Conservation (phyloP, 495 filamentous ascomycete species). For the Lichenothelia convexa region DNA sequence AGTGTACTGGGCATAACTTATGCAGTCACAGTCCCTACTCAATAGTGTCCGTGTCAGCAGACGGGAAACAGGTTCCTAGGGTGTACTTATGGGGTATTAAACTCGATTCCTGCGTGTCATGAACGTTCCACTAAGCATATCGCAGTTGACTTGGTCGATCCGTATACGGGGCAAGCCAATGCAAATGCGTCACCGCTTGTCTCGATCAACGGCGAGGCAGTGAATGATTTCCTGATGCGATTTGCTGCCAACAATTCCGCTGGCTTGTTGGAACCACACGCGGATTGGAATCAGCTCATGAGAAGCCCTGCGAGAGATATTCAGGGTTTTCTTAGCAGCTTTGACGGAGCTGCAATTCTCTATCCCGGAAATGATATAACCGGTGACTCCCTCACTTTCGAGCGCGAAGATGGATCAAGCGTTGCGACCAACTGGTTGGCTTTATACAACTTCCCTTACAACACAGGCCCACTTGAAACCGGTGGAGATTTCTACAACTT, state of each 20-base stretch:
- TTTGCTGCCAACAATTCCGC: constrained; percentile 24
- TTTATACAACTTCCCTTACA: constrained; percentile 17
- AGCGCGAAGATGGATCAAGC: constrained; percentile 23
- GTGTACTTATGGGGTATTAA: constrained; percentile 23
- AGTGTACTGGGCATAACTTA: no score
- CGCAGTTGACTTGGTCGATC: no score
- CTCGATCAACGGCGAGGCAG: constrained; percentile 27
- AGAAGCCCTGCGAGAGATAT: constrained; percentile 25
- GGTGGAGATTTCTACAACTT: constrained; percentile 32
- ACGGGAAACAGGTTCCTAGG: constrained; percentile 30
- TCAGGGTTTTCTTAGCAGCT: constrained; percentile 19
- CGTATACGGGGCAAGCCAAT: no score
- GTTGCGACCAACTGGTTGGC: constrained; percentile 19
- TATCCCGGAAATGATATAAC: constrained; percentile 24
- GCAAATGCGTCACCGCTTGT: constrained; percentile 15
- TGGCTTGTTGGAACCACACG: constrained; percentile 28
- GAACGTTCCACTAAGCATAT: no score
- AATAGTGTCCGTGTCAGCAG: constrained; percentile 31
- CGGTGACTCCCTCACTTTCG: constrained; percentile 9
- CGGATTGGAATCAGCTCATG: constrained; percentile 36
- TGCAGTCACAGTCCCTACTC: no score
- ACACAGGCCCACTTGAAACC: constrained; percentile 26
- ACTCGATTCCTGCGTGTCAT: no score
- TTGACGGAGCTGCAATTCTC: constrained; percentile 24
- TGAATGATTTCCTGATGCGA: constrained; percentile 22